Base-by-base conservation (phyloP, 441 rosid species). In the Hura crepitans region DNA sequence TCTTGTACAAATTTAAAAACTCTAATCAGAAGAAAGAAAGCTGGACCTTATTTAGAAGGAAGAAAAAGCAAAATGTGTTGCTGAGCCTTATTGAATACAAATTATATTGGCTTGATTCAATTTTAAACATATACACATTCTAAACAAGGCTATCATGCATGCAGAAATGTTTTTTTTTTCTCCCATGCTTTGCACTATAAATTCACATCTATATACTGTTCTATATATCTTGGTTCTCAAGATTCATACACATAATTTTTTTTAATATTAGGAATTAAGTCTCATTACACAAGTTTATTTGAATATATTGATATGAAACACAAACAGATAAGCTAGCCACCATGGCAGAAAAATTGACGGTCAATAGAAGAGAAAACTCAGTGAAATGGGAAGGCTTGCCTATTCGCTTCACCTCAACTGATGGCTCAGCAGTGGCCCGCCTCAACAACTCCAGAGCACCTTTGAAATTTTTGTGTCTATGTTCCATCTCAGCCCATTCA, bases 401-500 rank as follows among this genome's bases (percentile, higher is more conserved):
- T 89, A 86, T 89, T 69, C 97, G 81, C 81, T 88, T 92, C 70
- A 94, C 94, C 86, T 94, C 99, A 66, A 89, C 93, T 20, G 99
- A 90, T 0, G 99, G 99, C 78, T 86, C 97, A 25, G 99, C 97
- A 27, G 97, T 92, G 56, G 97, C 97, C 46, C 91, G 86, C 77
- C 97, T 87, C 94, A 90, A 85, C 72, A 89, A 76, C 78, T 92
- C 96, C 70, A 94, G 72, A 3, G 97, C 99, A 73, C 83, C 95
- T 74, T 85, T 85, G 79, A 92, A 86, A 74, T 89, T 94, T 70
- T 87, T 80, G 74, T 94, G 90, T 76, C 90, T 87, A 66, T 92
- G 42, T 75, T 92, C 99, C 97, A 90, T 92, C 81, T 94, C 97
- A 22, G 99, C 93, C 97, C 99, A 94, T 81, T 89, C 97, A 74